A percentile compares a stretch with the other conserved stretches of the same genome.
Evolutionary conservation across 371 early-diverging fungal genomes (phyloP).

Genomic region (Circinella minor): DNA sequence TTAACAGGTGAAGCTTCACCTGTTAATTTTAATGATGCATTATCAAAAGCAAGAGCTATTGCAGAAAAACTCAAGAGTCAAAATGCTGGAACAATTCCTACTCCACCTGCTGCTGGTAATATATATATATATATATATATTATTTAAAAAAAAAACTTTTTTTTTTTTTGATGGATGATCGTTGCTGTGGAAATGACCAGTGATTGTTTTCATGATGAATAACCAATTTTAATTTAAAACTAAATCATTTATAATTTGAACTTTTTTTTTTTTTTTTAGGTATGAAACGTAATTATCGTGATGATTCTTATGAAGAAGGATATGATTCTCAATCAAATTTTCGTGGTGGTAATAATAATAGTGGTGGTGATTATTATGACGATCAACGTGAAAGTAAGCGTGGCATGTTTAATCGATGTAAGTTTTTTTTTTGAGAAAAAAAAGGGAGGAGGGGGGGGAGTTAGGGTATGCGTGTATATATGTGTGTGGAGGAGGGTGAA

Average conservation of each 20-base stretch:
- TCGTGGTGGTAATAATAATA: constrained; percentile 20
- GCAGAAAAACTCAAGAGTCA: constrained; percentile 76
- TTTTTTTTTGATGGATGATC: too few relatives aligned
- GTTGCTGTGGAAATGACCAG: constrained; percentile 16
- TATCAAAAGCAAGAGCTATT: constrained; percentile 85
- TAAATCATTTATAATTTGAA: too few relatives aligned
- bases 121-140: constrained; percentile 11
- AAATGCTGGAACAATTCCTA: constrained; percentile 31
- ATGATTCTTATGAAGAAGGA: constrained; percentile 29
- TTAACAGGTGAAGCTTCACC: constrained; percentile 35
- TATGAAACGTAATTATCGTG: constrained; percentile 39
- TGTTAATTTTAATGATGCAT: constrained; percentile 69
- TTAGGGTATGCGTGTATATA: too few relatives aligned
- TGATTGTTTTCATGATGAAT: background rate
- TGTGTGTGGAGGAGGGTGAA: too few relatives aligned
- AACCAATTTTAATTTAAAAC: too few relatives aligned
- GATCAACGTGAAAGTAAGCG: constrained; percentile 54
- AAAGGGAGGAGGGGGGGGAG: too few relatives aligned
- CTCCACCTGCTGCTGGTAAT: constrained; percentile 32
- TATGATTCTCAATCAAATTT: constrained; percentile 21
- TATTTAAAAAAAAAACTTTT: too few relatives aligned
- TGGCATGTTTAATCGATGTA: constrained; percentile 45
- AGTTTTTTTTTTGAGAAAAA: background rate
- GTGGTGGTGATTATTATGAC: constrained; percentile 25
- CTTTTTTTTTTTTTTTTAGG: constrained; percentile 33